Base-by-base conservation (phyloP, 1,284 basidiomycete species). In the Phlebopus sp. region DNA sequence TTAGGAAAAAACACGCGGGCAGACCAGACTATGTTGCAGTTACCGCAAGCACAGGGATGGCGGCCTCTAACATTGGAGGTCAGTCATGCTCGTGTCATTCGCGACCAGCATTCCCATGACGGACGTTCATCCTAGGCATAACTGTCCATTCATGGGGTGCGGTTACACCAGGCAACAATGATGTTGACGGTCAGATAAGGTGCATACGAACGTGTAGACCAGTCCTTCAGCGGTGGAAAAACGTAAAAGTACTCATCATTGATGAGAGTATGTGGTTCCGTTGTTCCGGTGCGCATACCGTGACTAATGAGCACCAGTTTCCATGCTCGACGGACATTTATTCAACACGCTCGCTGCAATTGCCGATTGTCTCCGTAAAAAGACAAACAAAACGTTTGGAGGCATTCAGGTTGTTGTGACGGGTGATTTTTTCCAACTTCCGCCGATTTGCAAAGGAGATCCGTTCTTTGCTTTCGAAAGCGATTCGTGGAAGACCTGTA, bases 361-460 rank as follows among this genome's bases (percentile, higher is more conserved):
- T 37, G 84, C 76, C 5, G 54, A 59, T 2, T 60, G 69, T 6
- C 60, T 69, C 5, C 60, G 84, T 11, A 79, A 86, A 59, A 83
- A 81, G 60, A 81, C 74, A 2, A 55, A 64, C n/a, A 65, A 62
- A 31, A 84, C 89, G 0, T 93, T 91, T 55, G 91, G 91, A 23
- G 90, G 90, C 1, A 86, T 93, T n/a, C 86, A 90, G 78, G 71
- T 94, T 49, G 79, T 94, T 45, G 71, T 91, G n/a, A 88, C 88
- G 0, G 90, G 91, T 5, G 90, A 93, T 65, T 93, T 93, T 67
- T 92, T 91, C 68, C 91, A 95, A 65, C 74, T 95, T 1, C 92
- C 92, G 0, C 92, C 92, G 0, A 84, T 95, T 4, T 63, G 60
- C 11, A 64, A 70, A 38, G 59, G 54, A 23, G 54, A 54, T 1